Evolutionary conservation across 2,329 filamentous ascomycete species (phyloP), one percentile per base, ranked within the genome.

Genomic region (Gyromitra esculenta): DNA sequence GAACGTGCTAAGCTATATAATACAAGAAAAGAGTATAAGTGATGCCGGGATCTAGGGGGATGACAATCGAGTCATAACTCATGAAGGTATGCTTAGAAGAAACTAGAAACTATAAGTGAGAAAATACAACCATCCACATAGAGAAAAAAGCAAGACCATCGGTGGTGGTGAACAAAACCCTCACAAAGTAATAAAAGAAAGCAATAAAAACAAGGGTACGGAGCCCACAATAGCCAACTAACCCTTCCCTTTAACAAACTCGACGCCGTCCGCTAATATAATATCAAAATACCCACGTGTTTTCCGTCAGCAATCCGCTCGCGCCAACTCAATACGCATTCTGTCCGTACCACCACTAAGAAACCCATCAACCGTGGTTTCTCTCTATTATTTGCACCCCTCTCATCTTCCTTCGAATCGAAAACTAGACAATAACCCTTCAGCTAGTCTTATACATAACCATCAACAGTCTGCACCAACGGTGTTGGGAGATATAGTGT

Each of bases 261-360:
- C 48, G 72, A 75, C 72, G 72, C 72, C 72, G 13, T 50, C 72
- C 72, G 72, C 72, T 75, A 75, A 66, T 73, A 57, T 73, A 73
- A 75, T 75, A 65, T 65, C 72, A 75, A 75, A 75, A 75, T 75
- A 75, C 72, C 66, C 66, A 69, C 59, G 37, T 60, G 18, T 59
- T 45, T 39, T 57, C 45, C 8, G 43, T 65, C 48, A 69, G 63
- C 56, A 68, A n/a, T 18, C 43, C n/a, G 31, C 52, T 9, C 41
- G 41, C 41, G n/a, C 57, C 57, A 21, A 60, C 9, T 37, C 13
- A 63, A 62, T 15, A 59, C 45, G 43, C 35, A 70, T 57, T 31
- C 31, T 63, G 43, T 37, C 41, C 13, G 3, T 63, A 31, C 62
- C 48, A 6, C 37, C 11, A 31, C 13, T 7, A 39, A 15, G 31